These are phyloP conservation scores for Aspergillus affinis DNA, from an alignment of 495 filamentous ascomycete species.

Conservation along the genomic window DNA sequence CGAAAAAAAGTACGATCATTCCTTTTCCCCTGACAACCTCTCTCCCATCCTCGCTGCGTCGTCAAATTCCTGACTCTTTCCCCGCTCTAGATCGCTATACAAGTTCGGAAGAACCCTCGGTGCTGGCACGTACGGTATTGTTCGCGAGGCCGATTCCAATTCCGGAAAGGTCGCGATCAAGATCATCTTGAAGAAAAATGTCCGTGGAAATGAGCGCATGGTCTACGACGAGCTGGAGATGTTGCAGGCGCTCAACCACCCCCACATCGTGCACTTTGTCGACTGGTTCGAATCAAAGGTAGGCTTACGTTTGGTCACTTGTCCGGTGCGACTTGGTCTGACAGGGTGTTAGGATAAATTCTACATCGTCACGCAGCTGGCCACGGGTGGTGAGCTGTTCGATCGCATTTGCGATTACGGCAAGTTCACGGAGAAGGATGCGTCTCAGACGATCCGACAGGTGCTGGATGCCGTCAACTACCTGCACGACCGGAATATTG, in stretches of 20 bases:
- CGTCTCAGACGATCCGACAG: conserved; percentile 92
- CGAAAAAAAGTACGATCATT: conserved; percentile 81
- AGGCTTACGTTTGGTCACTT: not conserved
- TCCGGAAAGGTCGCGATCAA: conserved; percentile 93
- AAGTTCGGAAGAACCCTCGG: conserved; percentile 90
- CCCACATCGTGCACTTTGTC: conserved; percentile 95
- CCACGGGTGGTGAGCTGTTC: conserved; percentile 95
- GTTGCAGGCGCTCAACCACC: conserved; percentile 85
- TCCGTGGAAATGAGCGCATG: conserved; percentile 97
- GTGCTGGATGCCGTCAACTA: conserved; percentile 94
- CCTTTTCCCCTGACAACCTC: not conserved
- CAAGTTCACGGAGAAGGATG: conserved; percentile 99
- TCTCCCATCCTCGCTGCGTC: conserved; percentile 2
- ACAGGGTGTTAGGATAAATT: conserved; percentile 80
- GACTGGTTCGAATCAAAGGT: conserved; percentile 98
- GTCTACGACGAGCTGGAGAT: conserved; percentile 96
- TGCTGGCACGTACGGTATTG: conserved; percentile 97
- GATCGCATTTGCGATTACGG: conserved; percentile 98
- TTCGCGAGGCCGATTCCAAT: conserved; percentile 81
- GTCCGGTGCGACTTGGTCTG: conserved; percentile 6
- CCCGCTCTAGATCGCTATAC: conserved; percentile 67
- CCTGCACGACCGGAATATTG: conserved; percentile 91
- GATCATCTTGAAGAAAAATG: conserved; percentile 99
- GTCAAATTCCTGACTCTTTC: conserved; percentile 15
- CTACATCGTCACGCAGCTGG: conserved; percentile 98